Base-by-base conservation (phyloP, 306 rosid genomes). In the Potentilla sterilis region DNA sequence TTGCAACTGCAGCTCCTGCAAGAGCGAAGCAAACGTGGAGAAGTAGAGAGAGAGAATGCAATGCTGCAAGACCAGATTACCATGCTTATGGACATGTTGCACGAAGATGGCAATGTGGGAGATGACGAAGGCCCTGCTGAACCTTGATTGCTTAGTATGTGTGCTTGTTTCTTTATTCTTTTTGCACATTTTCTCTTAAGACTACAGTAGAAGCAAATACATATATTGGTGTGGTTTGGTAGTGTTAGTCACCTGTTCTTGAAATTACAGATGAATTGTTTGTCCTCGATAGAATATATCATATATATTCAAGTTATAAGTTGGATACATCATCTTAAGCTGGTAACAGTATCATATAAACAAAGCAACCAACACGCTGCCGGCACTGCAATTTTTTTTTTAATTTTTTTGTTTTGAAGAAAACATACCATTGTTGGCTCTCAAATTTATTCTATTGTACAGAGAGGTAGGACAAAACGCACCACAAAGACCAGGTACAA, bases 11-110 rank as follows among this genome's bases (percentile, higher is more conserved):
- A 96, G 79, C 93, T 96, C 78, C 80, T 88, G 71, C 91, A 90
- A 32, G 98, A 92, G 79, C 64, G 74, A 63, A 89, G 97, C 86
- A 96, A 92, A 42, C 88, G 95, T 2, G 49, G 92, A 1, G 87
- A 83, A 47, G 85, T 89, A 1, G 93, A 91, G 74, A 88, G 98
- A 73, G 98, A 92, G 5, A 96, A 92, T 51, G 83, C 81, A 42
- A 87, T 90, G 96, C 87, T 95, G 67, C 91, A 91, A 51, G 85
- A 95, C 4, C 99, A 95, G 84, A 79, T 92, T 7, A 85, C 85
- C 77, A 89, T 95, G 98, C 97, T 96, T 3, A 90, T 96, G 98
- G 88, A 84, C 88, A 89, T 96, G 97, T 59, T 96, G 70, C 87
- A 83, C 55, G 97, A 93, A 57, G 63, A 83, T 51, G 97, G 88